These are phyloP conservation scores for Raphidocelis subcapitata DNA, from an alignment of 139 green algal genomes.

Conservation along the genomic window DNA sequence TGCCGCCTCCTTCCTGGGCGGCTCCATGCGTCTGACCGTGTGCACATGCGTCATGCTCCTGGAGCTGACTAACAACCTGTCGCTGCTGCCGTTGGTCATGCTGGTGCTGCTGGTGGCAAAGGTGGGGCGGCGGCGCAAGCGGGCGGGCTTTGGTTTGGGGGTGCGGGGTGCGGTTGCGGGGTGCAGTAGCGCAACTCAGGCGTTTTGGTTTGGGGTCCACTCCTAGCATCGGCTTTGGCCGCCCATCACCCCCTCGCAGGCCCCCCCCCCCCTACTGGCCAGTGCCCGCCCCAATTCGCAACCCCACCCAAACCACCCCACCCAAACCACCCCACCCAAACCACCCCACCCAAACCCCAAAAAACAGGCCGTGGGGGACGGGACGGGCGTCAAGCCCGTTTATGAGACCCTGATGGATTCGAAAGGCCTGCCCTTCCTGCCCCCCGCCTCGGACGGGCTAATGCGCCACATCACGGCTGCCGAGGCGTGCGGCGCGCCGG, in stretches of 20 bases:
- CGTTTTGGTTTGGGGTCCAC: neutral
- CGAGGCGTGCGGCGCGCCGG: slow-evolving; percentile 43
- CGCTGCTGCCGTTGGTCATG: slow-evolving; percentile 88
- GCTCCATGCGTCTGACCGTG: slow-evolving; percentile 68
- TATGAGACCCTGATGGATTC: slow-evolving; percentile 66
- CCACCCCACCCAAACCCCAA: neutral
- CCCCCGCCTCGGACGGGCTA: slow-evolving; percentile 27
- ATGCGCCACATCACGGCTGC: slow-evolving; percentile 60
- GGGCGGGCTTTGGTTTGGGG: neutral
- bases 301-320: neutral
- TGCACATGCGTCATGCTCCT: slow-evolving; percentile 79
- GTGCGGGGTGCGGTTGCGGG: neutral
- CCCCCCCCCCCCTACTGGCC: neutral
- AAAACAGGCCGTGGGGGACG: slow-evolving; percentile 58
- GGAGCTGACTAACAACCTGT: slow-evolving; percentile 85
- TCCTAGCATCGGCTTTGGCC: neutral
- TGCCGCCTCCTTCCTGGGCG: slow-evolving; percentile 61
- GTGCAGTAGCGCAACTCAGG: neutral
- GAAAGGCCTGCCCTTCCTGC: slow-evolving; percentile 63
- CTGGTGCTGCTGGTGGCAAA: slow-evolving; percentile 84
- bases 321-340: neutral
- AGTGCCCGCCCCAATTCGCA: no score
- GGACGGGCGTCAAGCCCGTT: slow-evolving; percentile 60
- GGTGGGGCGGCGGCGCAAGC: slow-evolving; percentile 22
- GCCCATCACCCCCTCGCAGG: neutral